A percentile compares a stretch with the other conserved stretches of the same genome.
phyloP scores from a whole-genome alignment of 192 early-diverging fungal species.

The Coemansia sp. region DNA sequence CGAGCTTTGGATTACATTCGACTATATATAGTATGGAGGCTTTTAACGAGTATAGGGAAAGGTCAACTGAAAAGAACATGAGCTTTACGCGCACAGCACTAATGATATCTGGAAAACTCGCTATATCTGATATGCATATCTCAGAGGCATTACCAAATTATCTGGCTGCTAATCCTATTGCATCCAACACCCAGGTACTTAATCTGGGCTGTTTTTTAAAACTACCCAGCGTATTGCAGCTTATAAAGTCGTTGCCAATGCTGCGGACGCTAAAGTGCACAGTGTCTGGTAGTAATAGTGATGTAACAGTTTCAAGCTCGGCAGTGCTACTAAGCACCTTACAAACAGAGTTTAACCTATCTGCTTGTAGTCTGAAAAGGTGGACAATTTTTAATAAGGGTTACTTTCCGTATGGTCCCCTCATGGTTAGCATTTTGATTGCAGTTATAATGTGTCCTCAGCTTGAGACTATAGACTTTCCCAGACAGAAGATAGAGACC shows the following conservation, averaged over 20 bases:
- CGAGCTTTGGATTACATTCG: not conserved
- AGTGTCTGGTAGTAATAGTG: not conserved
- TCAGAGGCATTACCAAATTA: not conserved
- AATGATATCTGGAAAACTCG: not conserved
- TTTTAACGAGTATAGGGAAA: not conserved
- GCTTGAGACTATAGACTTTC: not conserved
- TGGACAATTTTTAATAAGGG: constrained; percentile 1
- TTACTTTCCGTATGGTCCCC: not conserved
- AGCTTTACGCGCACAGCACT: not conserved
- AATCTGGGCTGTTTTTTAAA: not conserved
- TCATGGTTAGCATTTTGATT: not conserved
- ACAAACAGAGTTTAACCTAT: not conserved
- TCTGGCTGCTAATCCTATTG: not conserved
- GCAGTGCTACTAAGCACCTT: not conserved
- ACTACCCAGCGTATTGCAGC: constrained; percentile 1
- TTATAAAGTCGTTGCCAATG: not conserved
- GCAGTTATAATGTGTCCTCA: not conserved
- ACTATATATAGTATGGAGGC: not conserved
- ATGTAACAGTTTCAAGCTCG: not conserved
- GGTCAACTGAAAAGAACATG: not conserved
- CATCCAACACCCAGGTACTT: not conserved
- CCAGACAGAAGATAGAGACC: not conserved
- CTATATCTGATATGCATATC: not conserved
- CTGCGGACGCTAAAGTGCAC: not conserved
- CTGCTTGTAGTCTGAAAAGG: not conserved